phyloP scores from a whole-genome alignment of 1,284 basidiomycete species.

The Tilletia indica region DNA sequence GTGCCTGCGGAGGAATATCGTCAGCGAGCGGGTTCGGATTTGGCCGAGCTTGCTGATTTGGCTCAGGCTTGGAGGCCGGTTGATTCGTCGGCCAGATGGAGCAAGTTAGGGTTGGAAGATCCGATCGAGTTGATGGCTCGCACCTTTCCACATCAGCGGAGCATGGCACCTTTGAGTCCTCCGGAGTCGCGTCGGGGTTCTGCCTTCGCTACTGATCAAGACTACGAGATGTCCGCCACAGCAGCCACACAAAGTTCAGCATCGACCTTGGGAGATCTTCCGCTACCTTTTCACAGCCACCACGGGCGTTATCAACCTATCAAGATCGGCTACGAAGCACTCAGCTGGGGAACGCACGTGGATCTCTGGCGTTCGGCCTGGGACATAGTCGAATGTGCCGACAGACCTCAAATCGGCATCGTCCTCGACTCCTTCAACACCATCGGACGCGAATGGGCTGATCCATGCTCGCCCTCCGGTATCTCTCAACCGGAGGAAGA shows the following conservation, averaged over 20 bases:
- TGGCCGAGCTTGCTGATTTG: constrained; percentile 34
- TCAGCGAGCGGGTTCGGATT: constrained; percentile 42
- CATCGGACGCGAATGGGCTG: constrained; percentile 55
- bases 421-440: constrained; percentile 58
- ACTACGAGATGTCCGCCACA: not conserved
- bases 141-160: not conserved
- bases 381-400: constrained; percentile 45
- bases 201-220: not conserved
- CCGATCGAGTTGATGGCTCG: constrained; percentile 1
- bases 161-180: not conserved
- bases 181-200: not conserved
- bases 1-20: constrained; percentile 22
- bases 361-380: constrained; percentile 55
- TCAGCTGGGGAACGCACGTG: constrained; percentile 44
- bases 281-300: not conserved
- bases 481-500: constrained; percentile 27
- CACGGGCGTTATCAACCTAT: constrained; percentile 25
- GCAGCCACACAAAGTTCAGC: not conserved
- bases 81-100: not conserved
- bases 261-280: constrained; percentile 16
- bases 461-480: constrained; percentile 36
- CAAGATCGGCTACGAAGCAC: constrained; percentile 47
- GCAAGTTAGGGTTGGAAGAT: not conserved
- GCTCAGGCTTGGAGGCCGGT: constrained; percentile 16
- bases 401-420: constrained; percentile 54